phyloP scores from a whole-genome alignment of 2,329 filamentous ascomycete species.

The Paecilomyces niveus region DNA sequence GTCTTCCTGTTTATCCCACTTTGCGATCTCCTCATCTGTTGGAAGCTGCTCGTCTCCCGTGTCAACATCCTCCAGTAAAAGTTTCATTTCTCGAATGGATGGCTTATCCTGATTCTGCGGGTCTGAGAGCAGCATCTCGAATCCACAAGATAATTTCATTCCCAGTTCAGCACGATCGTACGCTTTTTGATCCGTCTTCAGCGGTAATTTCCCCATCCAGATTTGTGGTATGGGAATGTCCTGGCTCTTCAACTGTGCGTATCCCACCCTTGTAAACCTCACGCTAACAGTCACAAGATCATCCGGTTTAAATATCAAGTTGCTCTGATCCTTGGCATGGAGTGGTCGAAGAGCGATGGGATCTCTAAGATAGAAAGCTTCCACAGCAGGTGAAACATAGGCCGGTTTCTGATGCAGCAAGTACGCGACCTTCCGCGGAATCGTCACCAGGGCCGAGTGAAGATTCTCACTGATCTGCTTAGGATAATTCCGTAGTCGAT shows the following conservation, averaged over 20 bases:
- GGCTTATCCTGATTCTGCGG: slow-evolving; percentile 62
- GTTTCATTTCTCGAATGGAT: slow-evolving; percentile 64
- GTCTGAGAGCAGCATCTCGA: slow-evolving; percentile 75
- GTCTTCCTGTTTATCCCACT: slow-evolving; percentile 68
- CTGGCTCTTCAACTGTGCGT: slow-evolving; percentile 83
- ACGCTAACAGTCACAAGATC: slow-evolving; percentile 76
- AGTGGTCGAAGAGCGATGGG: slow-evolving; percentile 66
- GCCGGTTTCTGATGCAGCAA: slow-evolving; percentile 69
- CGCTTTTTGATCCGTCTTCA: slow-evolving; percentile 38
- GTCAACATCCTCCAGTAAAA: slow-evolving; percentile 68
- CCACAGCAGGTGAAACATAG: slow-evolving; percentile 73
- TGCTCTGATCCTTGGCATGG: slow-evolving; percentile 46
- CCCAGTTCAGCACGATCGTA: slow-evolving; percentile 56
- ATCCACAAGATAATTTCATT: slow-evolving; percentile 84
- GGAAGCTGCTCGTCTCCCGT: slow-evolving; percentile 67
- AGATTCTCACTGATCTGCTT: slow-evolving; percentile 63
- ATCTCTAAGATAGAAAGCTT: slow-evolving; percentile 89
- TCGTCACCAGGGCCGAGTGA: slow-evolving; percentile 65
- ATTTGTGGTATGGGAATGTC: slow-evolving; percentile 61
- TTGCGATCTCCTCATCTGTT: slow-evolving; percentile 61
- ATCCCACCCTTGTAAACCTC: slow-evolving; percentile 80
- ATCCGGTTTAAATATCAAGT: slow-evolving; percentile 61
- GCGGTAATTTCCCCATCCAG: slow-evolving; percentile 42
- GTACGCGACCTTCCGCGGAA: slow-evolving; percentile 76
- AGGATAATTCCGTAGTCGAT: slow-evolving; percentile 78